A percentile compares a stretch with the other conserved stretches of the same genome.
phyloP scores from a whole-genome alignment of 495 filamentous ascomycete species.

The Penicillium canescens region DNA sequence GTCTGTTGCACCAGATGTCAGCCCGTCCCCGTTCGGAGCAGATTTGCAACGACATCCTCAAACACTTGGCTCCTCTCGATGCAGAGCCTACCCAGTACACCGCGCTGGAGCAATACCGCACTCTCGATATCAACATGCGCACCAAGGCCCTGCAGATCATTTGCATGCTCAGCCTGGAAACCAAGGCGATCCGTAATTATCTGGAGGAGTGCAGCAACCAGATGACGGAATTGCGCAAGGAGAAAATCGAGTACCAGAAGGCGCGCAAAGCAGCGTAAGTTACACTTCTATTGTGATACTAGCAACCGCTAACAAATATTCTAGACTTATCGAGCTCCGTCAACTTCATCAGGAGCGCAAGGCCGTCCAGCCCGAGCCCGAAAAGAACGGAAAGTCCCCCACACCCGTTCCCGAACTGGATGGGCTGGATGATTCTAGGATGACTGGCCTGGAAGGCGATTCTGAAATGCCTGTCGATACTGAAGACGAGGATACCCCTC shows the following conservation, averaged over 20 bases:
- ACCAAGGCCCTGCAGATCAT: constrained; percentile 81
- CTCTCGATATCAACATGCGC: constrained; percentile 79
- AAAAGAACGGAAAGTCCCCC: constrained; percentile 49
- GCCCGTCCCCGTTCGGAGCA: constrained; percentile 65
- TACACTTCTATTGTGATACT: not conserved
- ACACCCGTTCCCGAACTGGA: constrained; percentile 63
- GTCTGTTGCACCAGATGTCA: constrained; percentile 81
- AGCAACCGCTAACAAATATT: constrained; percentile 18
- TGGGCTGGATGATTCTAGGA: constrained; percentile 60
- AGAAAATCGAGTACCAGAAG: constrained; percentile 91
- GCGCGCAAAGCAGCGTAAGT: constrained; percentile 81
- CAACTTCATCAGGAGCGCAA: constrained; percentile 85
- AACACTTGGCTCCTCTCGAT: constrained; percentile 75
- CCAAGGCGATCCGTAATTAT: constrained; percentile 79
- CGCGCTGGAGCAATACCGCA: constrained; percentile 66
- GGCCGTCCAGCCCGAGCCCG: constrained; percentile 69
- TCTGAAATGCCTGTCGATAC: constrained; percentile 53
- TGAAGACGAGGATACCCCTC: constrained; percentile 60
- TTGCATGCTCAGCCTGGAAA: constrained; percentile 82
- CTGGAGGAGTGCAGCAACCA: constrained; percentile 87
- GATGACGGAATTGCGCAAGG: constrained; percentile 91
- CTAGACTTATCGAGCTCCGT: constrained; percentile 79
- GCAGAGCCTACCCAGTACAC: constrained; percentile 71
- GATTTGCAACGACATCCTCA: constrained; percentile 76
- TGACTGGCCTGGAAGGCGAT: constrained; percentile 64